Conservation (phyloP, 805 yeast genomes). For the Metschnikowia henanensis region DNA sequence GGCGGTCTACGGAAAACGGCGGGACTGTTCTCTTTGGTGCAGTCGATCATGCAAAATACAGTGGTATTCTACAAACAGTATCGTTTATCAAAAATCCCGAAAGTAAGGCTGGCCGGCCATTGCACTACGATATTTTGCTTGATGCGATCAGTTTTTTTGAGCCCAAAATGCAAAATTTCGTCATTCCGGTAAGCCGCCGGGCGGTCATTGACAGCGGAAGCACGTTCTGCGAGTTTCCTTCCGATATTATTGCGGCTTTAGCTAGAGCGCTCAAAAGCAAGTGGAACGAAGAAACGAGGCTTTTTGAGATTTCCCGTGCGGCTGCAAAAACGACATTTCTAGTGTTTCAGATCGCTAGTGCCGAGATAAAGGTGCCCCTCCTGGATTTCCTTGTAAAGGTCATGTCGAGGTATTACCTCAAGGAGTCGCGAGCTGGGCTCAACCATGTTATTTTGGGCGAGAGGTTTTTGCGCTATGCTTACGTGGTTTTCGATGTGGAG, state of each 20-base stretch:
- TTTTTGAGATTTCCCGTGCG: neutral
- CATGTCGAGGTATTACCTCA: conserved; percentile 22
- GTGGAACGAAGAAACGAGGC: conserved; percentile 3
- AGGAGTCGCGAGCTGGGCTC: conserved; percentile 14
- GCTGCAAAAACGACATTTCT: neutral
- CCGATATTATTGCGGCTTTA: conserved; percentile 20
- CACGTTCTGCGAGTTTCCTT: conserved; percentile 48
- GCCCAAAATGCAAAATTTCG: neutral
- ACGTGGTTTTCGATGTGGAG: conserved; percentile 66
- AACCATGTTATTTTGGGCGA: conserved; percentile 45
- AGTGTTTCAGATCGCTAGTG: conserved; percentile 1
- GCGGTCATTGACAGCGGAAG: conserved; percentile 52
- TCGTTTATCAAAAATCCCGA: conserved; percentile 38
- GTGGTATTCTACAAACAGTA: conserved; percentile 31
- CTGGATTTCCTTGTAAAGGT: neutral
- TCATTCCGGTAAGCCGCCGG: neutral
- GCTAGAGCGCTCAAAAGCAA: conserved; percentile 7
- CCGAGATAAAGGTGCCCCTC: neutral
- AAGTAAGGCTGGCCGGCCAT: conserved; percentile 26
- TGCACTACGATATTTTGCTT: conserved; percentile 49
- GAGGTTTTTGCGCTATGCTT: conserved; percentile 59
- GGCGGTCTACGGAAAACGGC: conserved; percentile 19
- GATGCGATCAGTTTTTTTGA: conserved; percentile 20
- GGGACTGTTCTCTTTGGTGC: conserved; percentile 45
- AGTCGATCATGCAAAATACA: conserved; percentile 40